Evolutionary conservation across 257 asterid species (phyloP).

Genomic region (Nicotiana undulata): DNA sequence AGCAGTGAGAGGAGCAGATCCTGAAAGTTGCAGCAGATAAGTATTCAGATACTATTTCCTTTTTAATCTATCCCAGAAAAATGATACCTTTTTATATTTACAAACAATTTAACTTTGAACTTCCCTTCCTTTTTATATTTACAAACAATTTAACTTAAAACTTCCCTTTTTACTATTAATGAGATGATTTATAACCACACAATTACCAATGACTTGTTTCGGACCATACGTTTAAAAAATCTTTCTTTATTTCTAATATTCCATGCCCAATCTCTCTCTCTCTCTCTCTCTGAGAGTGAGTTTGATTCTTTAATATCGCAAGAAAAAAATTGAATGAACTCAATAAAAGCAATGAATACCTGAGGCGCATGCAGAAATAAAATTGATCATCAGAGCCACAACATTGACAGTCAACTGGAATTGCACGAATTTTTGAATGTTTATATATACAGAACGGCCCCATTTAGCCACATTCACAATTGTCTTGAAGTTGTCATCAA

Average conservation of each 20-base stretch:
- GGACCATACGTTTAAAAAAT: too few species aligned
- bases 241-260: too few species aligned
- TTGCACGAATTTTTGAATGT: conserved; percentile 95
- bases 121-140: too few species aligned
- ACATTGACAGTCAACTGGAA: conserved; percentile 93
- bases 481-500: conserved; percentile 93
- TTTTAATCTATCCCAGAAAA: too few species aligned
- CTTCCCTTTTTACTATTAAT: too few species aligned
- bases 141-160: too few species aligned
- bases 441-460: conserved; percentile 97
- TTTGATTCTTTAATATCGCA: not conserved
- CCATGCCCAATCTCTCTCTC: too few species aligned
- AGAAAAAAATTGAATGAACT: not conserved
- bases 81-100: too few species aligned
- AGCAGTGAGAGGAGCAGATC: conserved; percentile 97
- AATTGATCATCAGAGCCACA: conserved; percentile 89
- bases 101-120: too few species aligned
- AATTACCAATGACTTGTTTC: too few species aligned
- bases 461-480: conserved; percentile 91
- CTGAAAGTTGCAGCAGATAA: conserved; percentile 29
- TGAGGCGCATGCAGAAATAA: conserved; percentile 75
- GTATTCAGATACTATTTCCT: not conserved
- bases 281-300: not conserved
- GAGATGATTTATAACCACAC: too few species aligned
- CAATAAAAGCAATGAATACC: conserved; percentile 27